Conservation (phyloP, 768 basidiomycete species). For the Amanita pseudoporphyria region DNA sequence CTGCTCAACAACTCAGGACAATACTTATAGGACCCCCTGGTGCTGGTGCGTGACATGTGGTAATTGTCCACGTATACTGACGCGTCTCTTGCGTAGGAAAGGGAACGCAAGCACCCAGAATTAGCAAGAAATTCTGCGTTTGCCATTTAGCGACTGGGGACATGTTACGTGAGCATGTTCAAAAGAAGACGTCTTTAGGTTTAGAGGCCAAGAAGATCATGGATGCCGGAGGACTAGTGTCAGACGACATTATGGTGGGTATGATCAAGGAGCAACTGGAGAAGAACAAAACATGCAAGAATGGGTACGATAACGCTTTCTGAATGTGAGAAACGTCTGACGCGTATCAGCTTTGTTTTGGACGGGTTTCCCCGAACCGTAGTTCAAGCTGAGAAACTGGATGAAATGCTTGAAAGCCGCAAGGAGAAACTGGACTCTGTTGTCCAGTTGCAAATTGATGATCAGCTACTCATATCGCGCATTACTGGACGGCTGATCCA, state of each 20-base stretch:
- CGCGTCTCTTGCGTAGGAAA: conserved; percentile 53
- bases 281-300: conserved; percentile 87
- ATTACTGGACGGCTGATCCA: conserved; percentile 97
- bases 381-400: conserved; percentile 92
- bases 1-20: conserved; percentile 75
- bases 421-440: conserved; percentile 90
- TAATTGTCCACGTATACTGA: neutral
- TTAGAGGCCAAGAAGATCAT: conserved; percentile 94
- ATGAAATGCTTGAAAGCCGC: conserved; percentile 73
- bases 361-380: conserved; percentile 99
- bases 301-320: conserved; percentile 63
- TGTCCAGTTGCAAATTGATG: conserved; percentile 85
- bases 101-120: conserved; percentile 94
- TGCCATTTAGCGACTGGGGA: conserved; percentile 99
- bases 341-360: conserved; percentile 77
- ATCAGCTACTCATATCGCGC: conserved; percentile 92
- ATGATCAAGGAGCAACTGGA: conserved; percentile 97
- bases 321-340: neutral
- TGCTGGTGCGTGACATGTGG: conserved; percentile 55
- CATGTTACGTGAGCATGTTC: conserved; percentile 94
- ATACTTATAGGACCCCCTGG: conserved; percentile 96
- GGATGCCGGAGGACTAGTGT: conserved; percentile 91
- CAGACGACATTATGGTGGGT: conserved; percentile 94
- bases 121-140: conserved; percentile 88
- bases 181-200: conserved; percentile 79